Evolutionary conservation across 768 basidiomycete genomes (phyloP).

Genomic region (Mycena capillaripes): DNA sequence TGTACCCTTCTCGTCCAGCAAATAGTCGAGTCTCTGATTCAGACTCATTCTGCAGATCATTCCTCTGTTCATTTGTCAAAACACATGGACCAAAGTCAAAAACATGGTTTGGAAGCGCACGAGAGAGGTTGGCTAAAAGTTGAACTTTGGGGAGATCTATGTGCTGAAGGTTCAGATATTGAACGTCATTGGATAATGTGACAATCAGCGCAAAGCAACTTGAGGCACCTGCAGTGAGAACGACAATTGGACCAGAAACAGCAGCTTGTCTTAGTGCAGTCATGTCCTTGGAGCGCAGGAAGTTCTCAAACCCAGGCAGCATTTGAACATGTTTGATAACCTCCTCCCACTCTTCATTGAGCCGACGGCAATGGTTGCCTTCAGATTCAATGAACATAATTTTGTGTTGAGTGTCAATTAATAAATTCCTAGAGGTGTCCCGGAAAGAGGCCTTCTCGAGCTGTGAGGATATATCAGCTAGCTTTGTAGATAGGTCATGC

Average conservation of each 20-base stretch:
- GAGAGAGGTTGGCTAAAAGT: too few relatives aligned
- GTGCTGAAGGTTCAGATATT: too few relatives aligned
- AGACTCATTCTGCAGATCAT: too few relatives aligned
- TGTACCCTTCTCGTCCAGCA: slow-evolving; percentile 3
- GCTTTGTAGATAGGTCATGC: slow-evolving; percentile 3
- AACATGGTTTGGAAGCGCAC: too few relatives aligned
- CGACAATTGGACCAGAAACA: not conserved
- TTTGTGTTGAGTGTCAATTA: too few relatives aligned
- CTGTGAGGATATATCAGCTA: not conserved
- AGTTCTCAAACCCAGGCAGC: too few relatives aligned
- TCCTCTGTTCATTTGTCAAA: too few relatives aligned
- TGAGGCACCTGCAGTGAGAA: slow-evolving; percentile 9
- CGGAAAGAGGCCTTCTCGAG: slow-evolving; percentile 1
- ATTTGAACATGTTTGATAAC: slow-evolving; percentile 27
- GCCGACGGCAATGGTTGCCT: slow-evolving; percentile 27
- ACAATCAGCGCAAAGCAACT: slow-evolving; percentile 32
- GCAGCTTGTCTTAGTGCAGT: not conserved
- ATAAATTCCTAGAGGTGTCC: too few relatives aligned
- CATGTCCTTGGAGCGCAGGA: not conserved
- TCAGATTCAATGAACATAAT: too few relatives aligned
- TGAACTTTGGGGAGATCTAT: too few relatives aligned
- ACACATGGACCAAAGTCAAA: too few relatives aligned
- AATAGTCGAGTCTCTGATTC: not conserved
- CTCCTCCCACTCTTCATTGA: slow-evolving; percentile 39
- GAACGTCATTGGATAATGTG: not conserved